phyloP scores from a whole-genome alignment of 805 yeast species.

The Sugiyamaella boreocaroliniensis region DNA sequence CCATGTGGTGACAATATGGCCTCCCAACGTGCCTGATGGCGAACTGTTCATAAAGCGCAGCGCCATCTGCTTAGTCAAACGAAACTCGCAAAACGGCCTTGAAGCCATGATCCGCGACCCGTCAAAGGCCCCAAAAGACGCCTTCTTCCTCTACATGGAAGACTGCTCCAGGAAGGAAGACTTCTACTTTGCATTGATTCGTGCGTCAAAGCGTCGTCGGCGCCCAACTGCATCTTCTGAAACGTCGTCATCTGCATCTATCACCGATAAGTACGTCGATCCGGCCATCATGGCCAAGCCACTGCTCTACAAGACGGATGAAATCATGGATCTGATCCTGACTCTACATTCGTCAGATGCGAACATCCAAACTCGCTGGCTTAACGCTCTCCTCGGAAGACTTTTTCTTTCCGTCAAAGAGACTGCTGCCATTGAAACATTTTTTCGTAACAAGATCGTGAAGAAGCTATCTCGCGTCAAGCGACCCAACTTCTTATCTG shows the following conservation, averaged over 20 bases:
- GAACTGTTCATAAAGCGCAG: slow-evolving; percentile 73
- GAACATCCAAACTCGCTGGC: slow-evolving; percentile 79
- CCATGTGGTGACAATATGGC: slow-evolving; percentile 77
- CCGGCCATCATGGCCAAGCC: slow-evolving; percentile 67
- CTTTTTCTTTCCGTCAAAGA: slow-evolving; percentile 68
- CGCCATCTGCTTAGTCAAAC: slow-evolving; percentile 65
- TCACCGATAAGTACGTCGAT: slow-evolving; percentile 33
- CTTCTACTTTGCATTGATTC: slow-evolving; percentile 80
- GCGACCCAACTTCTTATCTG: slow-evolving; percentile 82
- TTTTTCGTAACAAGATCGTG: slow-evolving; percentile 52
- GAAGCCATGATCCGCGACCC: slow-evolving; percentile 21
- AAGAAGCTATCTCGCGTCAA: slow-evolving; percentile 73
- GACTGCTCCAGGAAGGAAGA: slow-evolving; percentile 82
- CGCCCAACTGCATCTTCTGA: slow-evolving; percentile 7
- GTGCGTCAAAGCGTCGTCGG: slow-evolving; percentile 53
- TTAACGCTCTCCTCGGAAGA: slow-evolving; percentile 82
- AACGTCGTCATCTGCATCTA: background rate
- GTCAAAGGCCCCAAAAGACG: slow-evolving; percentile 29
- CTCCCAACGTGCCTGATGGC: slow-evolving; percentile 64
- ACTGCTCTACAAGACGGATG: slow-evolving; percentile 60
- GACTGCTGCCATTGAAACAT: slow-evolving; percentile 58
- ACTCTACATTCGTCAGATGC: slow-evolving; percentile 76
- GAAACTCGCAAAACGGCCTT: slow-evolving; percentile 29
- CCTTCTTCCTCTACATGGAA: slow-evolving; percentile 66
- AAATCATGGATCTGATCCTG: slow-evolving; percentile 68